phyloP scores from a whole-genome alignment of 768 basidiomycete genomes.

The Psilocybe cubensis region DNA sequence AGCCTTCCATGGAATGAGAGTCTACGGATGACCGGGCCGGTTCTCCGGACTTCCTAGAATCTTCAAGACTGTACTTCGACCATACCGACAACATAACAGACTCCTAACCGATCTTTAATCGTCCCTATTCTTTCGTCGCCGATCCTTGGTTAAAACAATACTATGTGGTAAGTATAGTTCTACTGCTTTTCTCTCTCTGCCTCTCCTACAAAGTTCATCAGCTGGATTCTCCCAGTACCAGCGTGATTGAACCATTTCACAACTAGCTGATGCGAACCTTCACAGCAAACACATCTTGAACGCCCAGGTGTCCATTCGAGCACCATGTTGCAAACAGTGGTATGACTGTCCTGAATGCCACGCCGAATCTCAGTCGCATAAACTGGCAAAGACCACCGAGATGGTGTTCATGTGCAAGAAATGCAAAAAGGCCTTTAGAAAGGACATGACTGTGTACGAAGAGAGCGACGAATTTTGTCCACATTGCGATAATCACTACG shows the following conservation, averaged over 20 bases:
- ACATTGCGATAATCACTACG: constrained; percentile 98
- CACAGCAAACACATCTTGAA: constrained; percentile 94
- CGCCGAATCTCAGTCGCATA: constrained; percentile 79
- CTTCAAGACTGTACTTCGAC: no score
- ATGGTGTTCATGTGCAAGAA: constrained; percentile 53
- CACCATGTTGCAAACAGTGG: constrained; percentile 98
- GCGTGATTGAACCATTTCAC: constrained; percentile 12
- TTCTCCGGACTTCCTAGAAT: no score
- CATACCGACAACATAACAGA: no score
- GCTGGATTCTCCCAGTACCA: constrained; percentile 11
- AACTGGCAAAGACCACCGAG: constrained; percentile 75
- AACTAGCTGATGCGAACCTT: constrained; percentile 20
- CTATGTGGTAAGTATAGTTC: constrained; percentile 20
- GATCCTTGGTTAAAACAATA: background rate
- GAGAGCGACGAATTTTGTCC: constrained; percentile 99
- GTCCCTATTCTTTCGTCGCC: background rate
- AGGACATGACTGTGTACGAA: constrained; percentile 91
- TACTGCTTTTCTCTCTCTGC: background rate
- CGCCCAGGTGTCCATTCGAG: constrained; percentile 93
- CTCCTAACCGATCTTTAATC: no score
- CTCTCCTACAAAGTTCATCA: constrained; percentile 20
- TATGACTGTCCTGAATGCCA: constrained; percentile 98
- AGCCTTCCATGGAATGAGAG: no score
- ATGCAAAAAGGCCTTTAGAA: constrained; percentile 90
- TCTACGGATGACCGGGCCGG: no score